Base-by-base conservation (phyloP, 1,284 basidiomycete genomes). In the Earliella scabrosa region DNA sequence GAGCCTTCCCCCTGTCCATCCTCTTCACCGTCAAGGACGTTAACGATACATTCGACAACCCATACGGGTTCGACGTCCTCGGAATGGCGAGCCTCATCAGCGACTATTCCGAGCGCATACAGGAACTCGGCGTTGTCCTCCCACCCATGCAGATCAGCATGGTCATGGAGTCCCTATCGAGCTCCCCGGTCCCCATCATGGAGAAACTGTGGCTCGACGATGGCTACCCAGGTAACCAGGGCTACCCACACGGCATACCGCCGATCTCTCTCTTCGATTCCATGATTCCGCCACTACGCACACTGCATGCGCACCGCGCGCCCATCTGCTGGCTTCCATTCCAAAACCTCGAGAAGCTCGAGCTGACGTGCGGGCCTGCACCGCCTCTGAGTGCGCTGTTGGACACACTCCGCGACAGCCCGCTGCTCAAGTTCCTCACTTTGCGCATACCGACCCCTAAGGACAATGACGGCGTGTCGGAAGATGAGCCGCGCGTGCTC, bases 151-250 rank as follows among this genome's bases (percentile, higher is more conserved):
- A 36, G 9, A 26, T 36, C 13, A 24, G 27, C 2, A 13, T 56
- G 16, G 35, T 54, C 31, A 20, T 56, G 18, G 47, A 51, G 11
- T 35, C 47, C 9, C 48, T 60, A 26, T 38, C 39, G 5, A 21
- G 40, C 3, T 47, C 35, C 44, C 34, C 39, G 9, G 18, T 56
- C 27, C 45, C 54, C 13, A 8, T 3, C 21, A 23, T 60, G 31
- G 41, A 45, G 32, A 56, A 56, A 44, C 51, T 60, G 7, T 56
- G 58, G 58, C 21, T 60, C 13, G 47, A 56, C 32, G 34, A 20
- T 16, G 31, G 31, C 10, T 16, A 3, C 4, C 3, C 7, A 11
- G 24, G 29, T 10, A 31, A 5, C 7, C 18, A 35, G 0, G 13
- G 14, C 20, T 29, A 7, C 39, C 20, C 20, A 21, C 24, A 18